Conservation (phyloP, 495 filamentous ascomycete species). For the Xylaria nigripes region DNA sequence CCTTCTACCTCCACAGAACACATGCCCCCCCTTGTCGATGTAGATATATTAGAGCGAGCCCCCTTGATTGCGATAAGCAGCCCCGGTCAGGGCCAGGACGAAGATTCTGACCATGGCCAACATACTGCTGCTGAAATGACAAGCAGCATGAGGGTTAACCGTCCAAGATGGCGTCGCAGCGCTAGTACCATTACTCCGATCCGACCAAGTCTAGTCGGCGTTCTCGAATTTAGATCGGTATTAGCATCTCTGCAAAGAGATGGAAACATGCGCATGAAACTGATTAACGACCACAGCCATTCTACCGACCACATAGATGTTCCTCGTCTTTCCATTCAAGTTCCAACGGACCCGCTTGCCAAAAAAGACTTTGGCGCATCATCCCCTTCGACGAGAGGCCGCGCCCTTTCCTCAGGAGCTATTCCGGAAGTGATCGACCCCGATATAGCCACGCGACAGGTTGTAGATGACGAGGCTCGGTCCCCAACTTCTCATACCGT, state of each 20-base stretch:
- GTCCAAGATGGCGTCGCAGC: slow-evolving; percentile 59
- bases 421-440: slow-evolving; percentile 16
- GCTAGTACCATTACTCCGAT: slow-evolving; percentile 71
- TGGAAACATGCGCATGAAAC: slow-evolving; percentile 59
- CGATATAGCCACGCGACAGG: slow-evolving; percentile 11
- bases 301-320: slow-evolving; percentile 51
- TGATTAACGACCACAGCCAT: slow-evolving; percentile 61
- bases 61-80: slow-evolving; percentile 41
- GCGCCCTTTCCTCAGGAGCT: slow-evolving; percentile 21
- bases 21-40: slow-evolving; percentile 52
- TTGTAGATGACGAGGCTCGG: slow-evolving; percentile 9
- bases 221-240: slow-evolving; percentile 86
- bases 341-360: background rate
- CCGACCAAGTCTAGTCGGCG: slow-evolving; percentile 86
- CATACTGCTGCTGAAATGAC: slow-evolving; percentile 74
- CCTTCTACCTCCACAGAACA: slow-evolving; percentile 42
- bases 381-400: slow-evolving; percentile 14
- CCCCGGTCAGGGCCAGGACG: slow-evolving; percentile 53
- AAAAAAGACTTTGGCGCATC: background rate
- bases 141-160: slow-evolving; percentile 83
- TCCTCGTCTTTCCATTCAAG: slow-evolving; percentile 1
- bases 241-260: slow-evolving; percentile 73
- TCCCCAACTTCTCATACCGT: slow-evolving; percentile 19
- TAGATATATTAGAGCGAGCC: slow-evolving; percentile 61
- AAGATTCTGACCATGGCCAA: slow-evolving; percentile 65